A percentile compares a stretch with the other conserved stretches of the same genome.
These are phyloP conservation scores for Byssothecium circinans DNA, from an alignment of 2,329 filamentous ascomycete genomes.

Conservation along the genomic window DNA sequence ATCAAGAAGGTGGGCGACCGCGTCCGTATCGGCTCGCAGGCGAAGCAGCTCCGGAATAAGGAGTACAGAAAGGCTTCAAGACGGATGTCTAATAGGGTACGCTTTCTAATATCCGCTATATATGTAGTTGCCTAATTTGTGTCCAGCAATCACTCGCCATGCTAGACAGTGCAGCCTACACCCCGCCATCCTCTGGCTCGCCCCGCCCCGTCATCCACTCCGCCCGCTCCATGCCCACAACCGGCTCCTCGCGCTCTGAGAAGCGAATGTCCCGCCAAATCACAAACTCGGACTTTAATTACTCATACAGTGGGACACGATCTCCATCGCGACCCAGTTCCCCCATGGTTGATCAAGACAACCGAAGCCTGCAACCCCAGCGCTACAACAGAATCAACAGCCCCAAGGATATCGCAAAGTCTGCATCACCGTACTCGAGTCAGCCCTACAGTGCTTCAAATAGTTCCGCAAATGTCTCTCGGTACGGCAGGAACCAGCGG, in stretches of 20 bases:
- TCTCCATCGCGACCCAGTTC: slow-evolving; percentile 70
- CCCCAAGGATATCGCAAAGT: slow-evolving; percentile 56
- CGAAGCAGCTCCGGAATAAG: slow-evolving; percentile 53
- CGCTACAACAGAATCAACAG: slow-evolving; percentile 62
- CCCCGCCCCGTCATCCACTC: slow-evolving; percentile 62
- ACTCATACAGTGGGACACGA: slow-evolving; percentile 52
- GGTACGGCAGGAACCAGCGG: slow-evolving; percentile 48
- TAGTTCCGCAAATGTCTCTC: slow-evolving; percentile 48
- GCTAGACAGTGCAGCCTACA: slow-evolving; percentile 68
- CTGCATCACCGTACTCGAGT: slow-evolving; percentile 55
- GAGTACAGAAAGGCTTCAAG: slow-evolving; percentile 59
- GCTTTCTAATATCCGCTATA: neutral
- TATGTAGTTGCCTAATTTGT: neutral
- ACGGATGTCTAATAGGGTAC: slow-evolving; percentile 72
- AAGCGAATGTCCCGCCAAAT: slow-evolving; percentile 54
- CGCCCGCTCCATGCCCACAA: slow-evolving; percentile 46
- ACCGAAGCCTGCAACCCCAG: slow-evolving; percentile 54
- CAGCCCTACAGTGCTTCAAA: slow-evolving; percentile 57
- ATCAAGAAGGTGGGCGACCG: slow-evolving; percentile 97
- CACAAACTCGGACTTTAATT: slow-evolving; percentile 47
- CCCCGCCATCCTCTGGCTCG: slow-evolving; percentile 65
- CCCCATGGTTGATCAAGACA: slow-evolving; percentile 64
- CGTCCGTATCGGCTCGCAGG: slow-evolving; percentile 70
- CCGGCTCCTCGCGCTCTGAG: slow-evolving; percentile 46
- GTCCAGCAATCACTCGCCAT: slow-evolving; percentile 78